A percentile compares a stretch with the other conserved stretches of the same genome.
phyloP scores from a whole-genome alignment of 148 eudicot species.

The Amaranthus hypochondriacus region DNA sequence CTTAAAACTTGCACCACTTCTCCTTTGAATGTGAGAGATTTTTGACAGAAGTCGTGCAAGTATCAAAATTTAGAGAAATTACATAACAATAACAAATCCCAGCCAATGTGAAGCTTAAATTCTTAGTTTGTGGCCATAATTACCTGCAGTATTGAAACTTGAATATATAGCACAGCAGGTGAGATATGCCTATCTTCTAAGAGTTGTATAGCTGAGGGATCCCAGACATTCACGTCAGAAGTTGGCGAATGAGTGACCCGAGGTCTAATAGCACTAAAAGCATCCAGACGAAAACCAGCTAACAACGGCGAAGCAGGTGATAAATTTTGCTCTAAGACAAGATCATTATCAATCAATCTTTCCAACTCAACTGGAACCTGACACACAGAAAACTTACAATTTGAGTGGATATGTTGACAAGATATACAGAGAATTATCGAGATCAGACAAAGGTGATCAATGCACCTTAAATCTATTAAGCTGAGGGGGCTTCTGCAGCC shows the following conservation, averaged over 20 bases:
- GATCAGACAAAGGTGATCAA: slow-evolving; percentile 7
- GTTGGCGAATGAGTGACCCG: slow-evolving; percentile 82
- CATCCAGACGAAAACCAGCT: slow-evolving; percentile 93
- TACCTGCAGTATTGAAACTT: slow-evolving; percentile 94
- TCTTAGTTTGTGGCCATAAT: slow-evolving; percentile 1
- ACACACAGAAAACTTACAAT: slow-evolving; percentile 10
- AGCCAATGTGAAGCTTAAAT: neutral
- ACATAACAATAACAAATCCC: neutral
- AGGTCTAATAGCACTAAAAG: slow-evolving; percentile 80
- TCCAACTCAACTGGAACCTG: slow-evolving; percentile 91
- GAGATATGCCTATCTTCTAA: slow-evolving; percentile 67
- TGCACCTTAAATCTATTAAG: slow-evolving; percentile 81
- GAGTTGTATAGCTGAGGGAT: slow-evolving; percentile 38
- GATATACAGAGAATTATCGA: neutral
- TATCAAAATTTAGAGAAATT: neutral
- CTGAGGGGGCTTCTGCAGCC: slow-evolving; percentile 76
- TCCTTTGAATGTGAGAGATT: no score
- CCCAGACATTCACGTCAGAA: slow-evolving; percentile 39
- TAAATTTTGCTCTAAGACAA: slow-evolving; percentile 71
- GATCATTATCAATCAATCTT: slow-evolving; percentile 67
- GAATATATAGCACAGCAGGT: slow-evolving; percentile 72
- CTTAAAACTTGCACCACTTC: no score
- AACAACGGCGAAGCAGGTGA: slow-evolving; percentile 74
- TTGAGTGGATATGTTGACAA: neutral
- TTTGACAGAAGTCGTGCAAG: no score